Evolutionary conservation across 2,329 filamentous ascomycete species (phyloP).

Genomic region (Ophiostoma sp.): DNA sequence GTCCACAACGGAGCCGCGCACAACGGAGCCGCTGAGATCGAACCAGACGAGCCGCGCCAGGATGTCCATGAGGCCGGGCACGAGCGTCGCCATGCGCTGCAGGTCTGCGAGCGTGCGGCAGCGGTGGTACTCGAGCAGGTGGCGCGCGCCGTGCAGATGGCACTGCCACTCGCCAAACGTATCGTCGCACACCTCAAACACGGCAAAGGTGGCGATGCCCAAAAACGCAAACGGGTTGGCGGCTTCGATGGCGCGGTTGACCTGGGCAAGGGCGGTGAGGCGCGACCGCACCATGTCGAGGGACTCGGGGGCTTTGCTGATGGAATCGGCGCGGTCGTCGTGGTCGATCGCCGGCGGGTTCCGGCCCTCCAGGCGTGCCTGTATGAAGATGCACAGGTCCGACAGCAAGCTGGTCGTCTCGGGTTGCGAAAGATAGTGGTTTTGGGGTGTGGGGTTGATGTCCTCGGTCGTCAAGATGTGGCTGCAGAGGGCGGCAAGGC

Average conservation of each 20-base stretch:
- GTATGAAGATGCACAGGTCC: constrained; percentile 25
- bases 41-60: constrained; percentile 40
- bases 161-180: constrained; percentile 38
- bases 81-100: constrained; percentile 31
- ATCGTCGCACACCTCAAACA: constrained; percentile 41
- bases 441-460: neutral
- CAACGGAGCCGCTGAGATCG: constrained; percentile 35
- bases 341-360: neutral
- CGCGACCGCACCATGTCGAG: constrained; percentile 25
- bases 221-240: constrained; percentile 40
- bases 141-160: constrained; percentile 38
- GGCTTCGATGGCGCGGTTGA: constrained; percentile 37
- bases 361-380: constrained; percentile 24
- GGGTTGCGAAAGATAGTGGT: constrained; percentile 20
- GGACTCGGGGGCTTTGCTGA: constrained; percentile 16
- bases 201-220: constrained; percentile 41
- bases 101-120: constrained; percentile 35
- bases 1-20: constrained; percentile 19
- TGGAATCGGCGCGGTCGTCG: neutral
- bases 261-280: constrained; percentile 34
- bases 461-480: constrained; percentile 23
- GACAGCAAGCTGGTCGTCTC: constrained; percentile 23
- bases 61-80: constrained; percentile 37
- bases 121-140: constrained; percentile 37
- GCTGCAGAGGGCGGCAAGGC: constrained; percentile 25